Base-by-base conservation (phyloP, 2,329 filamentous ascomycete species). In the Microdochium nivale region DNA sequence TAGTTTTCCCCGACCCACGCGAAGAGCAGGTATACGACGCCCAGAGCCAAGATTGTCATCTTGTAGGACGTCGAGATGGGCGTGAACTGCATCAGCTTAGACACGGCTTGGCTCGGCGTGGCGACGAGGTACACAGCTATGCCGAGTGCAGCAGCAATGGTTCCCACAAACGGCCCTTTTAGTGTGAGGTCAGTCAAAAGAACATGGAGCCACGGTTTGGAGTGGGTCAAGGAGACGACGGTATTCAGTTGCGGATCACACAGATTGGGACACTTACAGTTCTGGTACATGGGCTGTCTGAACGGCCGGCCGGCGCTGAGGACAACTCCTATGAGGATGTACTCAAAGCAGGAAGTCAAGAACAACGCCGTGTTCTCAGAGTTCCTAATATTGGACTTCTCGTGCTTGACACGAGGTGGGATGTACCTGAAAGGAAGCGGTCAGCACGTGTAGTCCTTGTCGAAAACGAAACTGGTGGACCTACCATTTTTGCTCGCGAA, bases 321-420 rank as follows among this genome's bases (percentile, higher is more conserved):
- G 1, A 97, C 87, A 37, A 97, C 78, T 3, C 89, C 94, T 0
- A 90, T 88, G 23, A 96, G 77, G 35, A 95, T 95, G 67, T 99
- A 99, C 66, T 97, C 91, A 62, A 91, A 97, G 66, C 90, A 96
- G 1, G 88, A 95, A 4, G 91, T 76, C 27, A 97, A 71, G 72
- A 99, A 99, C 1, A 99, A 73, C 0, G 87, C 84, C 0, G 92
- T 96, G 62, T 99, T 97, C 62, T 97, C 88, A 10, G 90, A 96
- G 67, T 97, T 97, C 61, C 86, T 79, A 50, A 91, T 86, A 64
- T 94, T 95, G 24, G 87, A 86, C 62, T 94, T 86, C 27, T 95
- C 80, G 25, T 79, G 81, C 62, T 90, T 80, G 25, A 95, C 66
- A 52, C 84, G 76, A 0, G 94, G 94, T 16, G 91, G 89, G 50